Evolutionary conservation across 1,284 basidiomycete species (phyloP).

Genomic region (Agaricales sp.): DNA sequence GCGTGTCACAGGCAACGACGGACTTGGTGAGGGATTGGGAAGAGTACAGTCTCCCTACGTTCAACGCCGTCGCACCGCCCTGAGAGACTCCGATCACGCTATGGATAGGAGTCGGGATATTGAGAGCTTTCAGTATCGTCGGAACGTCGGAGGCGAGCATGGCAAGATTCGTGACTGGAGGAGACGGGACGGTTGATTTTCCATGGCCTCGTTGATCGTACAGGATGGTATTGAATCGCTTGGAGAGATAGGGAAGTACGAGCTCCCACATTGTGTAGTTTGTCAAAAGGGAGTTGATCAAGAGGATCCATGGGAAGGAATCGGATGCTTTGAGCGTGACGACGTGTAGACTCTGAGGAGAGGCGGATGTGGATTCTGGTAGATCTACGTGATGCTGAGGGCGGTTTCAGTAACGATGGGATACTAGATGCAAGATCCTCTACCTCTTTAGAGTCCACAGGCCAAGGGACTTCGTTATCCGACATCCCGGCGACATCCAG

Average conservation of each 20-base stretch:
- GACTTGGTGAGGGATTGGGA: conserved; percentile 16
- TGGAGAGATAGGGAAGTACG: conserved; percentile 25
- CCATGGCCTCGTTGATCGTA: conserved; percentile 40
- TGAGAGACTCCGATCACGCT: conserved; percentile 38
- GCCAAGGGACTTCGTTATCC: conserved; percentile 34
- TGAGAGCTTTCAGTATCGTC: conserved; percentile 20
- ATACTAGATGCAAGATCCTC: neutral
- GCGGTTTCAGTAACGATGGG: conserved; percentile 3
- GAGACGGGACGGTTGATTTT: conserved; percentile 22
- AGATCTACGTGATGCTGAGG: conserved; percentile 18
- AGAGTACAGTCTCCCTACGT: conserved; percentile 23
- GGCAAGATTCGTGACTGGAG: conserved; percentile 17
- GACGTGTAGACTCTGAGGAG: conserved; percentile 22
- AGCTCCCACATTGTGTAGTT: conserved; percentile 33
- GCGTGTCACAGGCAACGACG: conserved; percentile 35
- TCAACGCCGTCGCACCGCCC: conserved; percentile 34
- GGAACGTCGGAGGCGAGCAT: conserved; percentile 32
- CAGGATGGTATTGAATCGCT: conserved; percentile 31
- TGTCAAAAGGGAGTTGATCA: conserved; percentile 37
- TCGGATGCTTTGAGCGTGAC: conserved; percentile 26
- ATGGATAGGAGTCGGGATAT: conserved; percentile 24
- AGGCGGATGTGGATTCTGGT: conserved; percentile 14
- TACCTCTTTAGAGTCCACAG: conserved; percentile 32
- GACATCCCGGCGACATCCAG: conserved; percentile 40
- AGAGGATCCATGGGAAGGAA: conserved; percentile 34